A percentile compares a stretch with the other conserved stretches of the same genome.
Evolutionary conservation across 106 monocot genomes (phyloP).

Genomic region (Triglochin maritima): DNA sequence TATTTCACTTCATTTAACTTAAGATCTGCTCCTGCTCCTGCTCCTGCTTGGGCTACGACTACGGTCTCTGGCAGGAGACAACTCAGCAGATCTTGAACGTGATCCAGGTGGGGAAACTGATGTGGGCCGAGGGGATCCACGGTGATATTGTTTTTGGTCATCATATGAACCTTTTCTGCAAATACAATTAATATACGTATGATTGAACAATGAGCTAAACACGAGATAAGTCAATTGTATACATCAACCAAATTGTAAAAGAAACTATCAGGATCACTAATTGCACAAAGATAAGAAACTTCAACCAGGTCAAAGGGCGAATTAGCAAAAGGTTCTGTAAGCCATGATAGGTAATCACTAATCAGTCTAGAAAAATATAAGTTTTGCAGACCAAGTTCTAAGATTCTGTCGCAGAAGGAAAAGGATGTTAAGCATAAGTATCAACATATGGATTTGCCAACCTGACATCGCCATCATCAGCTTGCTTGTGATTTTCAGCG

Average conservation of each 20-base stretch:
- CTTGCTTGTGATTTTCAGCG: conserved; percentile 7
- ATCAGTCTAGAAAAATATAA: neutral
- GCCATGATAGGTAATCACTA: too few relatives aligned
- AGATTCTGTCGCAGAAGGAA: neutral
- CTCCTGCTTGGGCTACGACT: too few relatives aligned
- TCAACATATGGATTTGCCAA: neutral
- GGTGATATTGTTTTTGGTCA: neutral
- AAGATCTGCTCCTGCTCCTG: too few relatives aligned
- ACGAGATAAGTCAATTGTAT: neutral
- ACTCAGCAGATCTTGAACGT: conserved; percentile 8
- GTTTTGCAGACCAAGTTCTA: neutral
- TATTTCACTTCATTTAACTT: too few relatives aligned
- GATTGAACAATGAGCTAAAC: neutral
- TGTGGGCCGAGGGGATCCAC: neutral
- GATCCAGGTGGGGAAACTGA: conserved; percentile 13
- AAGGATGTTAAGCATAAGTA: neutral
- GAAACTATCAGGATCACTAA: neutral
- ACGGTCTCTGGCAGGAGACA: neutral
- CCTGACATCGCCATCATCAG: conserved; percentile 1
- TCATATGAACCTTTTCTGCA: conserved; percentile 15
- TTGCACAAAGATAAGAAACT: too few relatives aligned
- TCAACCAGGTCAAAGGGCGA: too few relatives aligned
- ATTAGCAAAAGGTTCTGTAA: too few relatives aligned
- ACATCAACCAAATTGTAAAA: neutral
- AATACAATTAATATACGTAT: neutral